phyloP scores from a whole-genome alignment of 106 monocot species.

The Allium fistulosum region DNA sequence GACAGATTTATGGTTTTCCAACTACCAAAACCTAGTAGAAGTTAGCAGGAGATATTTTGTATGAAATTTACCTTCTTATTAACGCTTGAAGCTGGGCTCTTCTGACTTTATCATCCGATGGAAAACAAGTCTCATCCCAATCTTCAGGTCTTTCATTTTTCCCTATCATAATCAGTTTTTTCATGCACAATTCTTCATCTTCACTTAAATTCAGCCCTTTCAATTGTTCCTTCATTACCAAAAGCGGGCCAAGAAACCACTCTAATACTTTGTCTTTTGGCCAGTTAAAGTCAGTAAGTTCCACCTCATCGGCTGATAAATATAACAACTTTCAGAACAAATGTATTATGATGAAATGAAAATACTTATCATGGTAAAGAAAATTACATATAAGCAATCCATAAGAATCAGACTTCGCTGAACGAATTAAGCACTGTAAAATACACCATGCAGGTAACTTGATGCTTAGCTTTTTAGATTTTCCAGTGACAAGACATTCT shows the following conservation, averaged over 20 bases:
- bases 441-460: conserved; percentile 86
- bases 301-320: conserved; percentile 64
- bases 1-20: no score
- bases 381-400: conserved; percentile 70
- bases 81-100: conserved; percentile 80
- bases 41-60: no score
- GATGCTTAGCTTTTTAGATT: conserved; percentile 60
- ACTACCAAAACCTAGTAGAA: no score
- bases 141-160: conserved; percentile 54
- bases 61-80: conserved; percentile 51
- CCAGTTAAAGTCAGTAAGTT: conserved; percentile 74
- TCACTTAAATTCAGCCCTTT: conserved; percentile 50
- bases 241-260: conserved; percentile 73
- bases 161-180: conserved; percentile 48
- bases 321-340: neutral
- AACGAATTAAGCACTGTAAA: conserved; percentile 63
- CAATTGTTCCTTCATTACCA: conserved; percentile 87
- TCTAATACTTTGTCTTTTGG: conserved; percentile 73
- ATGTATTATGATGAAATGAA: neutral
- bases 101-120: conserved; percentile 56
- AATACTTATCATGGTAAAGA: neutral
- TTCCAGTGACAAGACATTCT: conserved; percentile 53
- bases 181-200: conserved; percentile 61
- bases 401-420: conserved; percentile 43
- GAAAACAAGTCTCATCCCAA: conserved; percentile 58